Base-by-base conservation (phyloP, 2,329 filamentous ascomycete species). In the Fusarium haematococcum region DNA sequence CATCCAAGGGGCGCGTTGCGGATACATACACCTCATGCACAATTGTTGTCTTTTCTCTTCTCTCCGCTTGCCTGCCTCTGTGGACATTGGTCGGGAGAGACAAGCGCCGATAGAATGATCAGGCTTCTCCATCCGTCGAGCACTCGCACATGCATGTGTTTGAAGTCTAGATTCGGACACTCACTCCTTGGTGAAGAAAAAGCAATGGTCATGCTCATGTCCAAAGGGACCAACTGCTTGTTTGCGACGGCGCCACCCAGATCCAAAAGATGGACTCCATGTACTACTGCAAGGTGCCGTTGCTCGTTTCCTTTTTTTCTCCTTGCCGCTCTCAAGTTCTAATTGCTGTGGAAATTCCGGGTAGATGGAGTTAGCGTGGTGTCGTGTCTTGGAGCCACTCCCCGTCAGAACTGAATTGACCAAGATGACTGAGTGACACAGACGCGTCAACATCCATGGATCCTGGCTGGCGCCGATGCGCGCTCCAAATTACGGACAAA, bases 21-120 rank as follows among this genome's bases (percentile, higher is more conserved):
- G 63, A 75, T 75, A 72, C 62, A 69, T 58, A 33, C 65, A 52
- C 71, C 60, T 69, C 52, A 64, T 52, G 69, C 60, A 65, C 69
- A 61, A 50, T 45, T 74, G 50, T 56, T 64, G 69, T 77, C 27
- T 52, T 77, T 59, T 69, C 74, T 72, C 75, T 77, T 78, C 70
- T 58, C 75, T 75, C 75, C 48, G 71, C 65, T 54, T 72, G 73
- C 64, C 57, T 69, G 57, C 33, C 50, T 68, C 64, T 65, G 58
- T 65, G 61, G 60, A 37, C 57, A 63, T 58, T 62, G 39, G 54
- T 18, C 50, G 45, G 48, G 63, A 68, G 30, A 25, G 63, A 57
- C 67, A 59, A 45, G 27, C 30, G 27, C 52, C 39, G 35, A 61
- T 25, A 35, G 50, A 10, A 20, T 59, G 48, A 65, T 33, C 58